Evolutionary conservation across 2,329 filamentous ascomycete species (phyloP), one percentile per base, ranked within the genome.

Genomic region (Coniosporium tulheliwenetii): DNA sequence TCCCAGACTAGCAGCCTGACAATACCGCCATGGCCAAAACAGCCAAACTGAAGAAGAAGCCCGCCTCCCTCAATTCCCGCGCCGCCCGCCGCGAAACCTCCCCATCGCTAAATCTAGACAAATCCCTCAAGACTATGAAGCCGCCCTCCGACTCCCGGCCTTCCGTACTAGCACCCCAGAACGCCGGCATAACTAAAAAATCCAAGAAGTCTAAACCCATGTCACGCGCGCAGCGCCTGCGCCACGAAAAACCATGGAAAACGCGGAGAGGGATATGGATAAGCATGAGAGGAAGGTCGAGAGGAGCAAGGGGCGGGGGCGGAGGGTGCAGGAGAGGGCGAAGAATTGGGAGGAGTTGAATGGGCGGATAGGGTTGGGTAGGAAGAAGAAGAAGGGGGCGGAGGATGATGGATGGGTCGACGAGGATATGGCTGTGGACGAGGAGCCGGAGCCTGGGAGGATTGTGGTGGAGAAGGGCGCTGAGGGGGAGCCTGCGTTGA

Each of bases 21-120:
- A n/a, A 37, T 34, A 19, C 8, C 15, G 16, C 33, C 19, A 66
- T 65, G 62, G 63, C 60, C 26, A 67, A 66, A 50, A 63, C 58
- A n/a, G 56, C 62, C 39, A 67, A 66, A 44, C 47, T 61, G 39
- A 67, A 67, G 53, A 65, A 64, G 51, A 54, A 59, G 45, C 77
- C 65, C 41, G 66, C 68, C 33, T 83, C 81, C 4, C 60, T 76
- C 43, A 81, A 79, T 64, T 87, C 83, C 40, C 79, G 83, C 48
- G 81, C 80, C 43, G 80, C 81, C 34, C 75, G 81, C 53, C 77
- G 83, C 47, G 81, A 77, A 37, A 75, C 75, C 12, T 81, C 79
- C 3, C 79, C 81, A 19, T 69, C 76, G 51, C 77, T 84, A 59
- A 64, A 82, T 60, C 73, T 74, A 36, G 79, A 84, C 67, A 82